Base-by-base conservation (phyloP, 257 asterid genomes). In the Solanum infundibuliforme region DNA sequence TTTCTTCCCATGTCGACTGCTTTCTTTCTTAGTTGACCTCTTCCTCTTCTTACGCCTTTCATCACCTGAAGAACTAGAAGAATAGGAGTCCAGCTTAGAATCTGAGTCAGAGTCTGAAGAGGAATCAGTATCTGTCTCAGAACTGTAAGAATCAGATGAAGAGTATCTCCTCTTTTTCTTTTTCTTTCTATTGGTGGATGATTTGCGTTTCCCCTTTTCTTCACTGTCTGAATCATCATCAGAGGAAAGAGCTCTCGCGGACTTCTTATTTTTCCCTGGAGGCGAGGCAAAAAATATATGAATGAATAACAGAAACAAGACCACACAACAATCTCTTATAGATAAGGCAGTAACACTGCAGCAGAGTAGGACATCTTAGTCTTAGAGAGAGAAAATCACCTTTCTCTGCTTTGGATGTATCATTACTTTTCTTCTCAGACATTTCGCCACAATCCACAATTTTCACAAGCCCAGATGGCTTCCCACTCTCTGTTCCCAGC, bases 21-120 rank as follows among this genome's bases (percentile, higher is more conserved):
- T 93, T 79, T 89, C 93, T 87, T 89, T 93, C 89, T 92, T 93
- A 12, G 94, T 84, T 65, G 91, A 83, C 87, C 90, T 93, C 94
- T 98, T 94, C 93, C 90, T 95, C 93, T 95, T 97, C 92, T 91
- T 93, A 85, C 91, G 93, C 88, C 94, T 92, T 82, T 94, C 96
- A 90, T 95, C 98, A 91, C 98, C 94, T 58, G 98, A 96, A 88
- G 98, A 96, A 91, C 95, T 90, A 65, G 99, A 94, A 88, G 98
- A 94, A 89, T 90, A 83, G 86, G 96, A 92, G 69, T 87, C 93
- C 94, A 86, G 94, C 85, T 92, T 92, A 0, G 98, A 94, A 89
- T 79, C 88, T 46, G 98, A 93, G 87, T 94, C 98, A 84, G 97
- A 84, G 65, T 87, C 93, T 16, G 97, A 94, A 62, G 98, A 94